Percentiles rank a stretch among this genome's conserved stretches.
phyloP scores from a whole-genome alignment of 164 flowering plant genomes.

The Chimonanthus salicifolius region DNA sequence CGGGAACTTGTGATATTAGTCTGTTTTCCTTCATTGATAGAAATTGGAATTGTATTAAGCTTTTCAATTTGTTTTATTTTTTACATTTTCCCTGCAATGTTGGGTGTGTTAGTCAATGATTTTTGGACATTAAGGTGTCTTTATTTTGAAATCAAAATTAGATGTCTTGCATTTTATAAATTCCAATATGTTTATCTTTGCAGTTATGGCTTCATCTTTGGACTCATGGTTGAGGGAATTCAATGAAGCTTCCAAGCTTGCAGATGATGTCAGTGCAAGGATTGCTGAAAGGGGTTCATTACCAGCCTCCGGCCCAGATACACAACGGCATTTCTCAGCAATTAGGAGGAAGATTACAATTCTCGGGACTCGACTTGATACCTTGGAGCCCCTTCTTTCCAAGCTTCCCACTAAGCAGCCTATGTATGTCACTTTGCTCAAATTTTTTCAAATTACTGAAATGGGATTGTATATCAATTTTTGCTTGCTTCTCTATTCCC shows the following conservation, averaged over 20 bases:
- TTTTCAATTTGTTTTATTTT: too few relatives aligned
- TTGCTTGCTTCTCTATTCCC: too few relatives aligned
- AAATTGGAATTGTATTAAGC: too few relatives aligned
- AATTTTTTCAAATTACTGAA: not conserved
- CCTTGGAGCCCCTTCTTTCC: slow-evolving; percentile 61
- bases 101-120: too few relatives aligned
- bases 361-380: slow-evolving; percentile 77
- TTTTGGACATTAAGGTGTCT: too few relatives aligned
- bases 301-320: slow-evolving; percentile 69
- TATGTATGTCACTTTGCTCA: slow-evolving; percentile 40
- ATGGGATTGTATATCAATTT: too few relatives aligned
- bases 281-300: slow-evolving; percentile 55
- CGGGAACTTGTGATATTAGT: too few relatives aligned
- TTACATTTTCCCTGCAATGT: too few relatives aligned
- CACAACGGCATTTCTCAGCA: slow-evolving; percentile 75
- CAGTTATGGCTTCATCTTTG: slow-evolving; percentile 61
- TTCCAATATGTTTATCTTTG: slow-evolving; percentile 12
- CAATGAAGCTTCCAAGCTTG: slow-evolving; percentile 70
- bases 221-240: slow-evolving; percentile 89
- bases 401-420: slow-evolving; percentile 73
- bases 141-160: too few relatives aligned
- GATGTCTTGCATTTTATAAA: too few relatives aligned
- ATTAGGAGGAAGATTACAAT: slow-evolving; percentile 81
- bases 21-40: too few relatives aligned
- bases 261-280: slow-evolving; percentile 81